Percentiles rank a stretch among this genome's conserved stretches.
Conservation (phyloP, 768 basidiomycete genomes). For the Termitomyces sp. region DNA sequence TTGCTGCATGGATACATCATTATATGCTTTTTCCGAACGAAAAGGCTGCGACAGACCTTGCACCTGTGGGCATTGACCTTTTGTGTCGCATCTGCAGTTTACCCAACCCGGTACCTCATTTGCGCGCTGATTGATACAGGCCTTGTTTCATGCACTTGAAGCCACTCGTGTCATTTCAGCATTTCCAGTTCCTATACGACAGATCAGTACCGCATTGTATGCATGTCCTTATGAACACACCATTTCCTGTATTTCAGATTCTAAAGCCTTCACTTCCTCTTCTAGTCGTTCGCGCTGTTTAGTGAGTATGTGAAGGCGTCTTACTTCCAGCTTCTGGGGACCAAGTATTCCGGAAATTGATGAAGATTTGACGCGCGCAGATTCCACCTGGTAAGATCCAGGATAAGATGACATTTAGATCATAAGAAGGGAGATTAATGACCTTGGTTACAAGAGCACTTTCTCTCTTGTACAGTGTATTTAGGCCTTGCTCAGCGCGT, state of each 20-base stretch:
- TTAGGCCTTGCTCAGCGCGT: constrained; percentile 64
- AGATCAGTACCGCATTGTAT: neutral
- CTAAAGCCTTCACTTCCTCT: constrained; percentile 50
- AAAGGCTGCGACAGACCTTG: neutral
- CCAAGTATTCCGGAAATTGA: constrained; percentile 44
- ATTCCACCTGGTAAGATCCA: constrained; percentile 42
- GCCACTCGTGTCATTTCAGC: constrained; percentile 5
- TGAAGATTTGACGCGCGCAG: constrained; percentile 40
- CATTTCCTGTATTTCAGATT: constrained; percentile 55
- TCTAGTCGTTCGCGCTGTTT: constrained; percentile 68
- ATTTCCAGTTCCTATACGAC: constrained; percentile 14
- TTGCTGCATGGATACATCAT: neutral
- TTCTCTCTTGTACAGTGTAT: constrained; percentile 56
- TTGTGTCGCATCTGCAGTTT: neutral
- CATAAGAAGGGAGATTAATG: neutral
- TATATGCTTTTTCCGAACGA: neutral
- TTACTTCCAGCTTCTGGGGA: constrained; percentile 59
- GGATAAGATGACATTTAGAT: neutral
- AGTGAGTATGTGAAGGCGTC: constrained; percentile 55
- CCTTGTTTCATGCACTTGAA: neutral
- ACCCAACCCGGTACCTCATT: neutral
- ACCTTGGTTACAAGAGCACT: constrained; percentile 61
- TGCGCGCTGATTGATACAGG: neutral
- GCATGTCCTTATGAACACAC: constrained; percentile 25
- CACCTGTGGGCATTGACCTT: neutral